Percentiles rank a stretch among this genome's conserved stretches.
Evolutionary conservation across 2,329 filamentous ascomycete species (phyloP).

Genomic region (Trichothecium sympodiale): DNA sequence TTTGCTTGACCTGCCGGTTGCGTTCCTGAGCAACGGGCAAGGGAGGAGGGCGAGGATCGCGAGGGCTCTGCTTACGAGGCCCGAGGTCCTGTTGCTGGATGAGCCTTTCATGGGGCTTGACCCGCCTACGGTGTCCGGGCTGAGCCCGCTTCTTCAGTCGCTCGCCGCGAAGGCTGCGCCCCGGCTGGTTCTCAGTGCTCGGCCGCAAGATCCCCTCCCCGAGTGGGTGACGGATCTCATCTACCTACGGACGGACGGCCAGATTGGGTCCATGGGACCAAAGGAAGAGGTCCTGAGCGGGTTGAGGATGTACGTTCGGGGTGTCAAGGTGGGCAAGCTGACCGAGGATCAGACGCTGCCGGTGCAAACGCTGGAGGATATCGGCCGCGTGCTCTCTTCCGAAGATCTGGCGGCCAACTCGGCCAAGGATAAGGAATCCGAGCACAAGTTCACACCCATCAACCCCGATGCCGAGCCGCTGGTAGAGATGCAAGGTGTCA

Average conservation of each 20-base stretch:
- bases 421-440: constrained; percentile 4
- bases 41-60: constrained; percentile 80
- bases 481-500: constrained; percentile 79
- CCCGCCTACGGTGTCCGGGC: constrained; percentile 61
- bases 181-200: constrained; percentile 63
- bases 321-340: constrained; percentile 30
- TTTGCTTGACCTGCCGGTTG: constrained; percentile 70
- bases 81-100: constrained; percentile 76
- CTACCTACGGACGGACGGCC: constrained; percentile 56
- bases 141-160: constrained; percentile 60
- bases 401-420: constrained; percentile 7
- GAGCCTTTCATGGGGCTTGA: constrained; percentile 96
- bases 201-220: constrained; percentile 79
- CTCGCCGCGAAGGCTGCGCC: constrained; percentile 58
- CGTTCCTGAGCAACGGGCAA: constrained; percentile 89
- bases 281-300: constrained; percentile 51
- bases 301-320: constrained; percentile 35
- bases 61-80: constrained; percentile 66
- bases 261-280: constrained; percentile 53
- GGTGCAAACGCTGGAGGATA: constrained; percentile 34
- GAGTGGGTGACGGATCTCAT: constrained; percentile 84
- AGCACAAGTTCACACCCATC: constrained; percentile 10
- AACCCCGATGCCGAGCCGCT: constrained; percentile 49
- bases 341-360: constrained; percentile 36
- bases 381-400: constrained; percentile 32